phyloP scores from a whole-genome alignment of 768 basidiomycete genomes.

The Xanthoconium stramineum region DNA sequence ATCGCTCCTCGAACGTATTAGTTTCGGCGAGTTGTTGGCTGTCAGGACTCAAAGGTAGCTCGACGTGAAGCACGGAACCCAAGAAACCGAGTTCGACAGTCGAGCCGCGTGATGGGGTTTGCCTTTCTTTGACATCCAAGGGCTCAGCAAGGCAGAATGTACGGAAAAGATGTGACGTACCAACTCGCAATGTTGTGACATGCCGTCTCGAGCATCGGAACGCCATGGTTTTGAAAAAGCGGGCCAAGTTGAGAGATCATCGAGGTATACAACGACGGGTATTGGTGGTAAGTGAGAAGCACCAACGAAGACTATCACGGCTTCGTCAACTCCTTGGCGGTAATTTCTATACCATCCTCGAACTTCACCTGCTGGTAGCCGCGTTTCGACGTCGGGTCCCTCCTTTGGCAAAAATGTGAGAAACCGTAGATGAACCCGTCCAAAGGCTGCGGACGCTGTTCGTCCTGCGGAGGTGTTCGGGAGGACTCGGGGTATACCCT shows the following conservation, averaged over 20 bases:
- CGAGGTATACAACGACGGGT: constrained; percentile 78
- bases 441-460: constrained; percentile 37
- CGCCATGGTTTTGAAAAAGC: constrained; percentile 66
- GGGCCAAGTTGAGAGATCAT: constrained; percentile 69
- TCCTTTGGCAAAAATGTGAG: constrained; percentile 70
- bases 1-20: constrained; percentile 47
- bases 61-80: constrained; percentile 68
- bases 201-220: constrained; percentile 79
- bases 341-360: not conserved
- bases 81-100: constrained; percentile 81
- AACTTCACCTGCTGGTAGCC: constrained; percentile 72
- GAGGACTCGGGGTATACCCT: constrained; percentile 42
- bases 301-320: constrained; percentile 49
- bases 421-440: constrained; percentile 79
- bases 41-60: constrained; percentile 65
- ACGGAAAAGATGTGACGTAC: constrained; percentile 42
- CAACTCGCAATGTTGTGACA: constrained; percentile 84
- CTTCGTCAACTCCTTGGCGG: not conserved
- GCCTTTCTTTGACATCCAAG: constrained; percentile 61
- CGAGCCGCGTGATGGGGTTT: constrained; percentile 60
- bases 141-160: constrained; percentile 6
- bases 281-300: constrained; percentile 74
- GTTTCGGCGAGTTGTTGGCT: constrained; percentile 69
- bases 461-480: constrained; percentile 13
- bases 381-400: constrained; percentile 62